Evolutionary conservation across 176 grass and related monocot species (phyloP), one percentile per base, ranked within the genome.

Genomic region (Thinopyrum elongatum): DNA sequence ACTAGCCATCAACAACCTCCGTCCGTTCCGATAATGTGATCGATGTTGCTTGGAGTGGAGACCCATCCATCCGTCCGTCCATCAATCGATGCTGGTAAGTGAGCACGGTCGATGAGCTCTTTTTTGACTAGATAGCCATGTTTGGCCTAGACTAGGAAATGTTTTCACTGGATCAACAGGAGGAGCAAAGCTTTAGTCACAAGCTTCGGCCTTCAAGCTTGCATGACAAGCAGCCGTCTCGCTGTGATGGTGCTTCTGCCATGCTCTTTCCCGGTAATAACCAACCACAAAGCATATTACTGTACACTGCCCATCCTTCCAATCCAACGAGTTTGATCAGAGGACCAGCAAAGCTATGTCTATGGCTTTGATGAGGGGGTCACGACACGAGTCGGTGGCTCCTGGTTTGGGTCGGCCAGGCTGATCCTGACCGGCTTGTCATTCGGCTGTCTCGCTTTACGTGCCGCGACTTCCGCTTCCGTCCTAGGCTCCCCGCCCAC

Each of bases 381-480:
- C 73, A 61, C 53, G 30, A 67, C 44, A 61, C 53, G 30, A 67
- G 42, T 23, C 28, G 42, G 80, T 82, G 78, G 4, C 1, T 26
- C 15, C 49, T 19, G 38, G 17, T 22, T 30, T 33, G 41, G 30
- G 34, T 80, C 11, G 55, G 65, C 65, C 67, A 19, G 23, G 22
- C 8, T 6, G 83, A 61, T 44, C 44, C 75, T 63, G 88, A 70
- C 78, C 59, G 88, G 51, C 78, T 76, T 21, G 78, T 31, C 28
- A 16, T 42, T 67, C 15, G 26, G 46, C 36, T 71, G 51, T 49
- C 49, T 28, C 65, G 64, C 51, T 69, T 85, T 70, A 29, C 8
- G 78, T 61, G 39, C 64, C 82, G 77, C 59, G 87, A 76, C 70
- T 85, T 25, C 42, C 78, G 64, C 53, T 34, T 14, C 35, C 39